Conservation (phyloP, 2,329 filamentous ascomycete species). For the Helotiales sp. region DNA sequence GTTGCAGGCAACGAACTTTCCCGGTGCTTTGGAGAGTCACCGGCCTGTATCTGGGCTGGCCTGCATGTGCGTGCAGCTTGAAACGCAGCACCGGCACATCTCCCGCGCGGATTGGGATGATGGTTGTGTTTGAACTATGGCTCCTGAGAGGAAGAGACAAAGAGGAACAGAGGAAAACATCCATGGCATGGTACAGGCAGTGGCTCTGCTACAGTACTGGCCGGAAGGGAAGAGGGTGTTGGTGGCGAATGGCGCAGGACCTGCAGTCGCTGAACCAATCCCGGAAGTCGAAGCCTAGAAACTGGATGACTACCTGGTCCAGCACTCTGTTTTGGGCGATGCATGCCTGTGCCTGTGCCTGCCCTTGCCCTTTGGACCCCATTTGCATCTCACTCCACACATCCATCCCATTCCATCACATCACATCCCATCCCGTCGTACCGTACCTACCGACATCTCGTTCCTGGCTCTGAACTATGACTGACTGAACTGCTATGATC, state of each 20-base stretch:
- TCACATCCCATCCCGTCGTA: background rate
- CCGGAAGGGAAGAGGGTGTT: background rate
- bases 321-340: constrained; percentile 3
- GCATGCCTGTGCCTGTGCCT: background rate
- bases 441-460: background rate
- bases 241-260: background rate
- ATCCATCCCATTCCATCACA: too few relatives aligned
- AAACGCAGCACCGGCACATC: constrained; percentile 2
- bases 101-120: constrained; percentile 2
- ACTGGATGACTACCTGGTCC: too few relatives aligned
- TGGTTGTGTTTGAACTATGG: background rate
- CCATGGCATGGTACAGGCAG: background rate
- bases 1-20: background rate
- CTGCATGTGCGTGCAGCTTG: background rate
- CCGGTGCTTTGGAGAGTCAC: background rate
- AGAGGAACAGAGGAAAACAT: background rate
- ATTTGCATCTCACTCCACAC: too few relatives aligned
- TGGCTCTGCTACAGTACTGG: background rate
- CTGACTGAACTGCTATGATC: constrained; percentile 3
- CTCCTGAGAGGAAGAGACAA: background rate
- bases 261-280: background rate
- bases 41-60: background rate
- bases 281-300: constrained; percentile 3
- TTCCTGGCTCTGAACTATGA: background rate
- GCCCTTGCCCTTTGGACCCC: constrained; percentile 9